Evolutionary conservation across 2,329 filamentous ascomycete species (phyloP), one percentile per base, ranked within the genome.

Genomic region (Sarocladium kiliense): DNA sequence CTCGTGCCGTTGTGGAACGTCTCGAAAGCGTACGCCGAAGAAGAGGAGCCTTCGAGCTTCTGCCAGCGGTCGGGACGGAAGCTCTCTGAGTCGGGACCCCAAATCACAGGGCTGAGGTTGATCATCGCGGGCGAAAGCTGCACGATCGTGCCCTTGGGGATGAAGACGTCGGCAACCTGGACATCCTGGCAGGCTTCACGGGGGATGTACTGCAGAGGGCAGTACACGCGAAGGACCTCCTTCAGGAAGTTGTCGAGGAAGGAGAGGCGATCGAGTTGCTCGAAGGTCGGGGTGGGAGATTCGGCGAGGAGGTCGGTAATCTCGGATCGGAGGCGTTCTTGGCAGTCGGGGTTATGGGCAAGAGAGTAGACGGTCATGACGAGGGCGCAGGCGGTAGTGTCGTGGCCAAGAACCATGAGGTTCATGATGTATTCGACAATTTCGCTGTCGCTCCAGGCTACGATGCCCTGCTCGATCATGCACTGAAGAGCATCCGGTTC

Each of bases 351-450:
- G 23, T 68, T 58, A 32, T 63, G 62, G 5, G 70, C 65, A 9
- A 78, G 64, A 57, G 71, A 65, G 54, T 76, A 72, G 5, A 72
- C 62, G 0, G 70, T 70, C 74, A 74, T 77, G 2, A 68, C 70
- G 59, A 76, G 67, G 0, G 71, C 62, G 6, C 68, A 69, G 3
- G 74, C 74, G 0, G 74, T 77, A 0, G 75, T 77, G 55, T 77
- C 74, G 55, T 77, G 73, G 42, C 73, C 75, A 14, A 75, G 70
- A 1, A 72, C 67, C 32, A 76, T 62, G 58, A 76, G 71, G 7
- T 75, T 77, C 62, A 77, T 61, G 44, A 64, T 59, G 23, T 64
- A 63, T 60, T 67, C 65, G 14, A 66, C 59, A 14, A 72, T 61
- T 6, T 65, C 65, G 11, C 64, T 59, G n/a, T 66, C 62, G 51